Evolutionary conservation across 1,284 basidiomycete species (phyloP), one percentile per base, ranked within the genome.

Genomic region (Sphaerobolus stellatus): DNA sequence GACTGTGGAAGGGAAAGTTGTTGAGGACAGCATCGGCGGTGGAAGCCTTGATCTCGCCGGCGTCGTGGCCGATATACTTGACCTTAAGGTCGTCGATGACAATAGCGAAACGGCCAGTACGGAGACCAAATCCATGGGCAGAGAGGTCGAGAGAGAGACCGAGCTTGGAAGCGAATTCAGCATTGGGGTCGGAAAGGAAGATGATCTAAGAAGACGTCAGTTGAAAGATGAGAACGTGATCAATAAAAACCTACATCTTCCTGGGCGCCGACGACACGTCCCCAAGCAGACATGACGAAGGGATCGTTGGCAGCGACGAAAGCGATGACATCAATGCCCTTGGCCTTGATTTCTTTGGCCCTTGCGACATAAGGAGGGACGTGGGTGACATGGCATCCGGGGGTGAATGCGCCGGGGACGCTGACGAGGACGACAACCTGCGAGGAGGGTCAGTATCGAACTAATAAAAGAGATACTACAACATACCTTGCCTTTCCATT

Each of bases 281-380:
- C 84, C 87, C 90, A 92, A 47, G 83, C 90, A 61, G 80, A 84
- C 80, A 88, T 79, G 56, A 90, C 88, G 65, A 87, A 90, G n/a
- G 82, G 71, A 64, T 90, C 89, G 69, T 90, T 91, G 47, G 83
- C 80, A 20, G 86, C 81, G 56, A 91, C 60, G 58, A 88, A 82
- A 20, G 80, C 84, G 63, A 92, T 71, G 49, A 83, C 75, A 64
- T 92, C 88, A 50, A 88, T 80, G n/a, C n/a, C n/a, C 69, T 88
- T 89, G 31, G 75, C 73, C 71, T 86, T 88, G 77, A 93, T 79
- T 60, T 86, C 72, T 30, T 83, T 79, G 64, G 80, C 78, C 57
- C 82, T 81, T 59, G 80, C 63, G 62, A 92, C 63, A 71, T 81
- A 91, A 29, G 80, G 79, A 2, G 90, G 90, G 36, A 91, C 77